These are phyloP conservation scores for Hypoxylon sp. DNA, from an alignment of 2,329 filamentous ascomycete genomes.

Conservation along the genomic window DNA sequence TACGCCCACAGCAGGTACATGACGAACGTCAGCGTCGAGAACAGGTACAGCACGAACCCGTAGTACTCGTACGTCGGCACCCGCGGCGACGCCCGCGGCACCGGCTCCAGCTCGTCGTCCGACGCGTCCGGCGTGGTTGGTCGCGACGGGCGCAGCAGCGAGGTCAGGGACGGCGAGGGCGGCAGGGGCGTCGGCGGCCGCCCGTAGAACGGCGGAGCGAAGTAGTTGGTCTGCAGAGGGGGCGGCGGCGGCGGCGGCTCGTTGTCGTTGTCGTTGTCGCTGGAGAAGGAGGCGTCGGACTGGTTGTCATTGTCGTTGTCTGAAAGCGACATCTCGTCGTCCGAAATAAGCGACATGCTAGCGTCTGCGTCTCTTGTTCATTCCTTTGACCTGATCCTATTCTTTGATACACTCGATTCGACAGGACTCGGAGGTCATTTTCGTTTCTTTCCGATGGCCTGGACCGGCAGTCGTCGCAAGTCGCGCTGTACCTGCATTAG, in stretches of 20 bases:
- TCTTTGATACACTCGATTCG: neutral
- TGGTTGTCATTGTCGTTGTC: conserved; percentile 34
- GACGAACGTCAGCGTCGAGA: conserved; percentile 82
- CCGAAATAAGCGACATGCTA: conserved; percentile 41
- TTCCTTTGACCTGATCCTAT: neutral
- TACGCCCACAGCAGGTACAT: conserved; percentile 83
- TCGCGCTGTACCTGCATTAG: neutral
- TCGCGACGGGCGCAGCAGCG: conserved; percentile 86
- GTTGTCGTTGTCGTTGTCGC: conserved; percentile 45
- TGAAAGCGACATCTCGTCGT: conserved; percentile 38
- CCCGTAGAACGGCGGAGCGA: conserved; percentile 92
- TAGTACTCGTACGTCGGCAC: conserved; percentile 99
- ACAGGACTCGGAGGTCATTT: neutral
- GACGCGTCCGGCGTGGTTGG: conserved; percentile 93
- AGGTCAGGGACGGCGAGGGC: conserved; percentile 90
- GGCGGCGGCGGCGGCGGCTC: conserved; percentile 53
- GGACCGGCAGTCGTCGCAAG: too few species aligned
- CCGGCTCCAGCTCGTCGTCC: conserved; percentile 80
- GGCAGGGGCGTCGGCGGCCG: conserved; percentile 94
- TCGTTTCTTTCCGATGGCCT: neutral
- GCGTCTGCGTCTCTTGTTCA: neutral
- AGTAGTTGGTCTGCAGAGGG: conserved; percentile 62
- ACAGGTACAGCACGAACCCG: conserved; percentile 95
- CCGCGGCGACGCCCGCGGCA: conserved; percentile 86
- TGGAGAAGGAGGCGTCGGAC: conserved; percentile 42